Evolutionary conservation across 2,329 filamentous ascomycete genomes (phyloP).

Genomic region (Blastomyces gilchristii): DNA sequence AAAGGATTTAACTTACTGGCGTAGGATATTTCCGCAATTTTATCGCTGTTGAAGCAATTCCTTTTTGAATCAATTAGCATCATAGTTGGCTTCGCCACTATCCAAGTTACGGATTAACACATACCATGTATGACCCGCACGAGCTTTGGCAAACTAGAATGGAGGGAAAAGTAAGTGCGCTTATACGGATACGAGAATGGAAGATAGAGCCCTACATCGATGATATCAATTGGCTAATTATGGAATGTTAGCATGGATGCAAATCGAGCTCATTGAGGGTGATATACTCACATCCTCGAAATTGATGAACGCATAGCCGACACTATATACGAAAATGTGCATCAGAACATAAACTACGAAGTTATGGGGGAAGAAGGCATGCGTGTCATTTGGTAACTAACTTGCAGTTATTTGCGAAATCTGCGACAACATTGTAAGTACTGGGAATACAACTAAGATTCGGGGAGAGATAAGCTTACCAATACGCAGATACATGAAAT

Average conservation of each 20-base stretch:
- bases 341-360: neutral
- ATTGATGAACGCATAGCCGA: slow-evolving; percentile 96
- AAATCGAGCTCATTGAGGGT: neutral
- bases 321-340: slow-evolving; percentile 42
- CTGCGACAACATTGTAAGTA: slow-evolving; percentile 27
- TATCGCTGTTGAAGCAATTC: slow-evolving; percentile 74
- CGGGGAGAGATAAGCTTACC: slow-evolving; percentile 30
- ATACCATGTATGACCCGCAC: slow-evolving; percentile 61
- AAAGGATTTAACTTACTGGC: slow-evolving; percentile 54
- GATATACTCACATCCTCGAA: slow-evolving; percentile 60
- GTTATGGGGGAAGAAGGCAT: neutral
- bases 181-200: neutral
- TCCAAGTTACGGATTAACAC: slow-evolving; percentile 12
- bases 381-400: slow-evolving; percentile 37
- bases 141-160: slow-evolving; percentile 58
- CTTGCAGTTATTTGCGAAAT: slow-evolving; percentile 77
- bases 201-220: slow-evolving; percentile 45
- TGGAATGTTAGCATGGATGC: slow-evolving; percentile 29
- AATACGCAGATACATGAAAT: slow-evolving; percentile 92
- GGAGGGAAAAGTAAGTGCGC: slow-evolving; percentile 19
- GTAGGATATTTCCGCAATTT: slow-evolving; percentile 83
- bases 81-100: neutral
- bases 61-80: slow-evolving; percentile 31
- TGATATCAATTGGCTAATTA: slow-evolving; percentile 58
- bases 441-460: neutral